phyloP scores from a whole-genome alignment of 1,284 basidiomycete genomes.

The Leucoagaricus sp. region DNA sequence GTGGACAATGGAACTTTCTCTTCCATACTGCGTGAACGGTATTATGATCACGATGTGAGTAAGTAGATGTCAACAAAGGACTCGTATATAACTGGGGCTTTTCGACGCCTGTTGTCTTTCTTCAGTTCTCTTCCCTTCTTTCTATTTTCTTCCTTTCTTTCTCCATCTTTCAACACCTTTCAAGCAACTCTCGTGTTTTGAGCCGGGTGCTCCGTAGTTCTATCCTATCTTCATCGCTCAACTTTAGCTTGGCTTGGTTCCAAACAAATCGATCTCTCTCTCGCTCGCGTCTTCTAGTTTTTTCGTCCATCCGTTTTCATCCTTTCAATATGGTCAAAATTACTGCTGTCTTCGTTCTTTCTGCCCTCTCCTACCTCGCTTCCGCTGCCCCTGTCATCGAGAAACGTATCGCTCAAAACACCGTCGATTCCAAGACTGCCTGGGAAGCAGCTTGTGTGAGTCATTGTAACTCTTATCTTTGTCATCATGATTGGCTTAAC shows the following conservation, averaged over 20 bases:
- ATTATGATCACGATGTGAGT: no score
- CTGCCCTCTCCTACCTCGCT: constrained; percentile 31
- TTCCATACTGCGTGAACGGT: no score
- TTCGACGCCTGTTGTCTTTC: not conserved
- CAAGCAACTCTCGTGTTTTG: constrained; percentile 10
- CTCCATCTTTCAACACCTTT: constrained; percentile 12
- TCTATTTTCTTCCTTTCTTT: constrained; percentile 12
- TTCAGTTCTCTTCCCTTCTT: constrained; percentile 4
- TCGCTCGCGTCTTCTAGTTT: constrained; percentile 14
- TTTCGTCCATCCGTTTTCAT: constrained; percentile 12
- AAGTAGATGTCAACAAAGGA: no score
- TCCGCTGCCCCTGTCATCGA: constrained; percentile 32
- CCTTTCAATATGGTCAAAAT: constrained; percentile 15
- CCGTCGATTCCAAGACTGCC: constrained; percentile 38
- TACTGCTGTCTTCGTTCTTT: constrained; percentile 30
- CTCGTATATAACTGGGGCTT: not conserved
- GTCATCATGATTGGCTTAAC: constrained; percentile 16
- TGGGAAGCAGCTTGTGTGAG: constrained; percentile 49
- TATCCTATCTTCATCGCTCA: constrained; percentile 4
- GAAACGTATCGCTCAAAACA: constrained; percentile 48
- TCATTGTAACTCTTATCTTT: constrained; percentile 5
- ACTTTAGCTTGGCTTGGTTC: constrained; percentile 11
- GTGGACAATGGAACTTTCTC: not conserved
- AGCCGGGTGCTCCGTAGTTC: constrained; percentile 20
- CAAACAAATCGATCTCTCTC: not conserved